These are phyloP conservation scores for Prunus mume DNA, from an alignment of 306 rosid genomes.

Conservation along the genomic window DNA sequence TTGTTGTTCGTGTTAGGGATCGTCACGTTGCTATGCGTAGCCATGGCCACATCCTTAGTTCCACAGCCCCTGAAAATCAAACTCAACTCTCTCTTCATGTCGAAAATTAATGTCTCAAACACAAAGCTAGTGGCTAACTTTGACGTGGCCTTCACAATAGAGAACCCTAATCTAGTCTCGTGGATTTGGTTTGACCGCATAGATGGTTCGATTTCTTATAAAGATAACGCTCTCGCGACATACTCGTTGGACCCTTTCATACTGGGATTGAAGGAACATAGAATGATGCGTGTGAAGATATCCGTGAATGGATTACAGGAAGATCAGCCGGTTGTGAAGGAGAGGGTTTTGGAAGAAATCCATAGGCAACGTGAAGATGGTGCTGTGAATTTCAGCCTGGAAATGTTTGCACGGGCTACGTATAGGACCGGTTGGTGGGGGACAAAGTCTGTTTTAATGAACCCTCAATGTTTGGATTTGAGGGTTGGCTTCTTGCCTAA, in stretches of 20 bases:
- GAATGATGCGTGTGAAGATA: neutral
- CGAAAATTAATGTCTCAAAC: conserved; percentile 1
- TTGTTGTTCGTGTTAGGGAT: neutral
- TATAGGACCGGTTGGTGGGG: neutral
- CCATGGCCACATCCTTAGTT: neutral
- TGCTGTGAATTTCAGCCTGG: neutral
- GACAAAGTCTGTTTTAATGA: neutral
- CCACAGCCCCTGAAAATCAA: neutral
- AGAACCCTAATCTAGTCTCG: neutral
- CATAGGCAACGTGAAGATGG: neutral
- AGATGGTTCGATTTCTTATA: neutral
- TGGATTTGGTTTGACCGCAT: neutral
- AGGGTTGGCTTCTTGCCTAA: conserved; percentile 10
- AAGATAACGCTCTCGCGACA: neutral
- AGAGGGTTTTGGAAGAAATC: neutral
- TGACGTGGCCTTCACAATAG: neutral
- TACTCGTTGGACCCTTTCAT: neutral
- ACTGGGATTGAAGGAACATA: neutral
- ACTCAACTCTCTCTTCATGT: neutral
- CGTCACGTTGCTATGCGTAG: neutral
- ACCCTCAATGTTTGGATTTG: conserved; percentile 2
- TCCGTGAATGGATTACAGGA: neutral
- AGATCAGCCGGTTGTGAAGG: neutral
- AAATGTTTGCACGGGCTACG: neutral
- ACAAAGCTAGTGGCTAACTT: neutral